Evolutionary conservation across 2,329 filamentous ascomycete species (phyloP), one percentile per base, ranked within the genome.

Genomic region (Exophiala aquamarina): DNA sequence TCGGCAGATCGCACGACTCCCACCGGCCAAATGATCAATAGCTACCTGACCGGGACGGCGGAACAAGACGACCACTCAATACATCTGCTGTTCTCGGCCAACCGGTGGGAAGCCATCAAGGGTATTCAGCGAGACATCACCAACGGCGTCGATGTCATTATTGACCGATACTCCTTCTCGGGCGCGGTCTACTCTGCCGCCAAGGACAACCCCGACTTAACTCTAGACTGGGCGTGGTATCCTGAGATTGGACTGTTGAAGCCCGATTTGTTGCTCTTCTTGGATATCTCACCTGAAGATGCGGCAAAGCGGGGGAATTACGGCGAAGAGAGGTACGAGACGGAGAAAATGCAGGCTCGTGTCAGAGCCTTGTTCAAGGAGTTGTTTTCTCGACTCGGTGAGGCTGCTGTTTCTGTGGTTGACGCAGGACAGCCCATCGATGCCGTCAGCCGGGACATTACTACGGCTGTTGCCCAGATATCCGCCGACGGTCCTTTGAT

Each of bases 91-190:
- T 95, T 95, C 68, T 89, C 86, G 49, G 89, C 91, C 8, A 96
- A 96, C 65, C 79, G 91, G 38, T 95, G 91, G 91, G 91, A 95
- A 63, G 66, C 73, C 32, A 68, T 70, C 11, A 62, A 63, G 20
- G 60, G 61, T 34, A 74, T 76, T 28, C 61, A 67, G 26, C 50
- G 64, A 29, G 66, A 72, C 43, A 72, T 96, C 4, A 70, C 73
- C 1, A 66, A 73, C 1, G 91, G 92, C 7, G 83, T 77, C 15
- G 93, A 82, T 0, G 77, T 98, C 23, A 75, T 98, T 31, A 84
- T 92, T 57, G 93, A 98, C 68, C 84, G 93, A 38, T 98, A 97
- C 72, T 95, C 94, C 66, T 92, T 95, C 73, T 93, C 87, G 15
- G 93, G 93, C 44, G 87, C 91, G 47, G 89, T 96, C 40, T 98